Evolutionary conservation across 208 protist species (phyloP).

Genomic region (Trypanosoma rangeli): DNA sequence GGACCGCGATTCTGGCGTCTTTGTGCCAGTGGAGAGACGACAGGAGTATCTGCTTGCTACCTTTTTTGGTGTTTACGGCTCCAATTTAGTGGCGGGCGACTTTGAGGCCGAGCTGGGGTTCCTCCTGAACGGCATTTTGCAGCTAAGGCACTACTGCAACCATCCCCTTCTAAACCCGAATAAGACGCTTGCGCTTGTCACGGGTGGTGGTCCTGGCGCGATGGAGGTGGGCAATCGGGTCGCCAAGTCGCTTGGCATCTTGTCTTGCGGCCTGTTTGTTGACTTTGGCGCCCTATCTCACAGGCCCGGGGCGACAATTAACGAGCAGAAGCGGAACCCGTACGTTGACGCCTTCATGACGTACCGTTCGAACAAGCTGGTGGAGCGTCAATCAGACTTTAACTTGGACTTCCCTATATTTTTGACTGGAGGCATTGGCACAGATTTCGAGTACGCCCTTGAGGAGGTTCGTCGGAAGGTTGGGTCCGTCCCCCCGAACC

Average conservation of each 20-base stretch:
- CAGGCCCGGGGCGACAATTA: constrained; percentile 89
- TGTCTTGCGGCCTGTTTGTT: constrained; percentile 90
- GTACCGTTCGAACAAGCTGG: constrained; percentile 90
- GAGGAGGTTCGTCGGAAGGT: constrained; percentile 94
- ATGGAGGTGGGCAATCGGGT: constrained; percentile 95
- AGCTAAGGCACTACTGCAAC: constrained; percentile 59
- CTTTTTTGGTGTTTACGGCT: constrained; percentile 93
- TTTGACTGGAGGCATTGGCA: constrained; percentile 89
- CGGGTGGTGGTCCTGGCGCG: constrained; percentile 90
- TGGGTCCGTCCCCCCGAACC: constrained; percentile 74
- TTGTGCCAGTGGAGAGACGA: constrained; percentile 84
- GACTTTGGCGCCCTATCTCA: constrained; percentile 85
- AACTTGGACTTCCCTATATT: constrained; percentile 94
- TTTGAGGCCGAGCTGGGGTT: constrained; percentile 89
- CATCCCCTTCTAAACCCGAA: constrained; percentile 76
- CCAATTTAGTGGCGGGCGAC: constrained; percentile 90
- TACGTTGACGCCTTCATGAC: constrained; percentile 93
- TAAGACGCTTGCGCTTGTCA: constrained; percentile 85
- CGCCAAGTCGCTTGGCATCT: constrained; percentile 85
- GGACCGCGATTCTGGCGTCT: constrained; percentile 74
- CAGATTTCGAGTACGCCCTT: constrained; percentile 93
- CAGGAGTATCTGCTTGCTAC: constrained; percentile 89
- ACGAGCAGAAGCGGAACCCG: constrained; percentile 91
- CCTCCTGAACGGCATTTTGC: constrained; percentile 82
- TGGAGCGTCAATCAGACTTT: constrained; percentile 93